Base-by-base conservation (phyloP, 2,329 filamentous ascomycete genomes). In the Talaromyces sp. region DNA sequence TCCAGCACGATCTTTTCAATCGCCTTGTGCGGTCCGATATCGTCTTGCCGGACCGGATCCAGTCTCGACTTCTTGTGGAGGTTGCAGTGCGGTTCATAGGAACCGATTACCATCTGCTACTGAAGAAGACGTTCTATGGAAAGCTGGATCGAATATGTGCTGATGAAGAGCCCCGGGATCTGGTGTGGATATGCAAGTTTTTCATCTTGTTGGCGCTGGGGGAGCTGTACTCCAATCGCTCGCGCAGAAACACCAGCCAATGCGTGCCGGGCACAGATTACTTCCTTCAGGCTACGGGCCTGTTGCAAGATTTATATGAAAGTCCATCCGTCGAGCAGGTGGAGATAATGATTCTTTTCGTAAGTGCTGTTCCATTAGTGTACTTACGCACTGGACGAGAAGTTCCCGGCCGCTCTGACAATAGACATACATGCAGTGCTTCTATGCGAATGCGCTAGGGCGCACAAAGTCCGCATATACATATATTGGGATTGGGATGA, bases 111-210 rank as follows among this genome's bases (percentile, higher is more conserved):
- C 65, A 68, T 60, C 61, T 67, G 5, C 33, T 65, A 42, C 67
- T 73, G 1, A 70, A 73, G 39, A 72, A 69, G 1, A 69, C 71
- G 0, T 75, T 76, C 53, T 69, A 74, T 66, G 65, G 66, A 7
- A 68, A 71, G 55, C 66, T 76, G 10, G 73, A 76, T 55, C 66
- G 69, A 3, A 70, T 74, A 1, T 76, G 75, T 55, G 58, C 70
- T 17, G 60, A 67, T 8, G 70, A 73, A 54, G 59, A 55, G 8
- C 55, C 60, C 32, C 11, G 22, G 36, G 56, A 62, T 66, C 1
- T 70, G 63, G 0, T 70, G 64, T 76, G 73, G 72, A 44, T 75
- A 4, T 76, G 72, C 59, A 75, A 75, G 30, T 71, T 76, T 13
- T 75, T 72, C 19, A 66, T 69, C 0, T 65, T 77, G 6, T 72